Percentiles rank a stretch among this genome's conserved stretches.
phyloP scores from a whole-genome alignment of 106 monocot species.

The Dendrobium chrysotoxum region DNA sequence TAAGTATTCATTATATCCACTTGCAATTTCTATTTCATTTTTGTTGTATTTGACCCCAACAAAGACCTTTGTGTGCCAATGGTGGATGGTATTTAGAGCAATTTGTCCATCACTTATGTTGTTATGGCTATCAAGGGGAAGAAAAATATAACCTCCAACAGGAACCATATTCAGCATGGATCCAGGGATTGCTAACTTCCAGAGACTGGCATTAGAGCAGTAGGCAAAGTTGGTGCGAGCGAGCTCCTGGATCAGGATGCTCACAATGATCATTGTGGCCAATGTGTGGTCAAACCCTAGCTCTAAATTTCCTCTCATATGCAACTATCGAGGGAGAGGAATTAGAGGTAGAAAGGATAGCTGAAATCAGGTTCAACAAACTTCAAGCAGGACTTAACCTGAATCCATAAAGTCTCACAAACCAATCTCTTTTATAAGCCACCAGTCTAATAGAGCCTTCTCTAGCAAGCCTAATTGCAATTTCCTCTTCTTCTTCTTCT shows the following conservation, averaged over 20 bases:
- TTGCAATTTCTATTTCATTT: no score
- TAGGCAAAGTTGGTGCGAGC: constrained; percentile 82
- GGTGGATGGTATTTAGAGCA: constrained; percentile 80
- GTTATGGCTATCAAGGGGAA: constrained; percentile 48
- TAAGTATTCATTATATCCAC: no score
- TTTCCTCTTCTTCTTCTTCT: no score
- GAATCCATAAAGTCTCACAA: no score
- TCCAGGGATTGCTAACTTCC: constrained; percentile 40
- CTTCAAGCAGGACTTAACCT: no score
- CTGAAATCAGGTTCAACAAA: no score
- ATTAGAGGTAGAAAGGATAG: no score
- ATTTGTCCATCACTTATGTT: constrained; percentile 40
- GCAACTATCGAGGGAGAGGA: no score
- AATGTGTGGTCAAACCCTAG: constrained; percentile 16
- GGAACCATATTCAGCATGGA: constrained; percentile 18
- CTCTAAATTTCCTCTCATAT: no score
- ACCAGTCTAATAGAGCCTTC: no score
- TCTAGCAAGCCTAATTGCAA: no score
- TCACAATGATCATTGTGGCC: constrained; percentile 51
- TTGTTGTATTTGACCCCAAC: constrained; percentile 39
- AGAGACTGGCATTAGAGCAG: constrained; percentile 52
- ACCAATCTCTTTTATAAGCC: no score
- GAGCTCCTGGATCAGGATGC: constrained; percentile 70
- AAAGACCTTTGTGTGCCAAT: constrained; percentile 72
- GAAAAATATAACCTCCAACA: constrained; percentile 57